Conservation (phyloP, 1,284 basidiomycete species). For the Pseudozyma sp. region DNA sequence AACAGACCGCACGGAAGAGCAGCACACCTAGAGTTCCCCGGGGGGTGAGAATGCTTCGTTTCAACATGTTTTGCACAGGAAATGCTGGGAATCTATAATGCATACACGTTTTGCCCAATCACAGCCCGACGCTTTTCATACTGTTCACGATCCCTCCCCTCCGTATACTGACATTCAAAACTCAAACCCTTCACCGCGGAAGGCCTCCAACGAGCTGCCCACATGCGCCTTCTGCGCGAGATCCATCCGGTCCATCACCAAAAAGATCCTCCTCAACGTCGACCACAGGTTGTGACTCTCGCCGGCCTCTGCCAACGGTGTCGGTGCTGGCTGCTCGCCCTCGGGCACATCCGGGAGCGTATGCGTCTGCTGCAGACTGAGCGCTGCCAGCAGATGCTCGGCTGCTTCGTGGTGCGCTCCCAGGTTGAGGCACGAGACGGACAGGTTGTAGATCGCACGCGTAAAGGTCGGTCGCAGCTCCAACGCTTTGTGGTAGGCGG, state of each 20-base stretch:
- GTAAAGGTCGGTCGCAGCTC: conserved; percentile 94
- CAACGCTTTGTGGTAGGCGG: conserved; percentile 93
- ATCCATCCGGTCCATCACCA: conserved; percentile 71
- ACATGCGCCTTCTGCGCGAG: conserved; percentile 72
- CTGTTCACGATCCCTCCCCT: too few species aligned
- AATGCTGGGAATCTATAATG: too few species aligned
- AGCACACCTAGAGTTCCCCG: too few species aligned
- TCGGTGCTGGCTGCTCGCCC: conserved; percentile 41
- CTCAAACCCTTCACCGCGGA: conserved; percentile 84
- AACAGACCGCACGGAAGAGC: background rate
- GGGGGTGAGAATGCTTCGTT: background rate
- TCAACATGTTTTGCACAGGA: too few species aligned
- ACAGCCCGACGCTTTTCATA: too few species aligned
- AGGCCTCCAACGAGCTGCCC: conserved; percentile 75
- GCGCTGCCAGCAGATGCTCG: conserved; percentile 92
- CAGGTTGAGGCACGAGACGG: conserved; percentile 96
- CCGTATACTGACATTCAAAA: conserved; percentile 72
- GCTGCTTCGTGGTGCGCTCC: conserved; percentile 95
- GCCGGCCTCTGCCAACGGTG: conserved; percentile 62
- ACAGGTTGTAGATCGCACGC: conserved; percentile 96
- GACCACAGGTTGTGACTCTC: conserved; percentile 80
- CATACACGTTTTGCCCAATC: too few species aligned
- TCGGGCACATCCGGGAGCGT: conserved; percentile 63
- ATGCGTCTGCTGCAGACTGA: conserved; percentile 78
- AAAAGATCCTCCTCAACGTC: conserved; percentile 82